A percentile compares a stretch with the other conserved stretches of the same genome.
Evolutionary conservation across 768 basidiomycete species (phyloP).

Genomic region (Rhizopogon sp.): DNA sequence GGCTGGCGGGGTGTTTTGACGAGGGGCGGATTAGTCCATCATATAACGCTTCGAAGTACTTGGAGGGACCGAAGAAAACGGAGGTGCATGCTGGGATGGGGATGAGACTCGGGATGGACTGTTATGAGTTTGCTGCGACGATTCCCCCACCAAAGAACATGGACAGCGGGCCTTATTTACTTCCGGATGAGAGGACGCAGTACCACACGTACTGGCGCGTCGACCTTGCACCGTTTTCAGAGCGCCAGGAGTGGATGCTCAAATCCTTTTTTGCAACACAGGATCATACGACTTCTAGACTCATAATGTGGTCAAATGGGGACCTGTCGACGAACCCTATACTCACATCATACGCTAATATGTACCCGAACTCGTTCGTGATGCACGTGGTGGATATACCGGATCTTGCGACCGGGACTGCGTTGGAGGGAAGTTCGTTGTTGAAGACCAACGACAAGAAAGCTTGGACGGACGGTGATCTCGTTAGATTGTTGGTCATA

Average conservation of each 20-base stretch:
- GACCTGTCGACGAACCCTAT: slow-evolving; percentile 54
- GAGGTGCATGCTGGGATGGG: slow-evolving; percentile 79
- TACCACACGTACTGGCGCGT: slow-evolving; percentile 95
- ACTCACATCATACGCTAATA: slow-evolving; percentile 51
- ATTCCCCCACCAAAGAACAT: slow-evolving; percentile 38
- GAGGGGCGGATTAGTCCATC: slow-evolving; percentile 48
- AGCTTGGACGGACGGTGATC: slow-evolving; percentile 95
- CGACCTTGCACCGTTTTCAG: slow-evolving; percentile 77
- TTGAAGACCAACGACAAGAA: slow-evolving; percentile 63
- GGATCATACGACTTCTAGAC: slow-evolving; percentile 50
- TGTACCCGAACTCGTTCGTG: slow-evolving; percentile 69
- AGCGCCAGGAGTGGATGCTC: slow-evolving; percentile 86
- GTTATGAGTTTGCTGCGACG: slow-evolving; percentile 89
- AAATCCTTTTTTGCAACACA: slow-evolving; percentile 95
- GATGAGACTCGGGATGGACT: slow-evolving; percentile 78
- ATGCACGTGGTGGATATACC: slow-evolving; percentile 66
- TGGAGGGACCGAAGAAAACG: slow-evolving; percentile 61
- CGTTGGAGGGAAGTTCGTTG: slow-evolving; percentile 60
- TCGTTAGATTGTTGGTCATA: slow-evolving; percentile 80
- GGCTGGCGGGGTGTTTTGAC: slow-evolving; percentile 74
- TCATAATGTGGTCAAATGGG: slow-evolving; percentile 93
- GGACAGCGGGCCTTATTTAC: slow-evolving; percentile 6
- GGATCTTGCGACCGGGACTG: slow-evolving; percentile 68
- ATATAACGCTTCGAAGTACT: slow-evolving; percentile 63
- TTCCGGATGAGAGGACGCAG: slow-evolving; percentile 44